A percentile compares a stretch with the other conserved stretches of the same genome.
Evolutionary conservation across 1,139 yeast genomes (phyloP).

Genomic region (Lodderomyces jiufengensis): DNA sequence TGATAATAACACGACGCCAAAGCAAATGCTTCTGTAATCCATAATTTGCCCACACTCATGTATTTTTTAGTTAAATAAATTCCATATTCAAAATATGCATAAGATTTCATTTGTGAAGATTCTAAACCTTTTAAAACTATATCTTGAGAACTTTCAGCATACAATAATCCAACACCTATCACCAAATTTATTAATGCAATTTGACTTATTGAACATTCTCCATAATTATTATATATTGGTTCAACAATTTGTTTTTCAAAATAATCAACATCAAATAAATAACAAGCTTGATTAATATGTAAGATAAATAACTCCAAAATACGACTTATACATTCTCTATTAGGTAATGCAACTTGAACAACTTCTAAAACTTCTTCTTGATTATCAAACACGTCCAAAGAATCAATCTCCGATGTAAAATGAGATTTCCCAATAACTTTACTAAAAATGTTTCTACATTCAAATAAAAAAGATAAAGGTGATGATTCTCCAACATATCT

Average conservation of each 20-base stretch:
- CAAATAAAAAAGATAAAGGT: conserved; percentile 22
- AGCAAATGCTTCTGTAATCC: conserved; percentile 40
- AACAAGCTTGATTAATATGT: conserved; percentile 12
- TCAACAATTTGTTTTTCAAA: conserved; percentile 9
- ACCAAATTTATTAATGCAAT: conserved; percentile 12
- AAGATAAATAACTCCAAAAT: conserved; percentile 9
- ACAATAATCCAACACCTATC: conserved; percentile 13
- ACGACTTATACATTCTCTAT: conserved; percentile 5
- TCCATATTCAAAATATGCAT: conserved; percentile 14
- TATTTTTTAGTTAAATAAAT: conserved; percentile 11
- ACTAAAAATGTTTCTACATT: conserved; percentile 20
- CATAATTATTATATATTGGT: conserved; percentile 11
- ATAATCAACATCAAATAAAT: conserved; percentile 11
- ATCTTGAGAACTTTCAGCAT: conserved; percentile 12
- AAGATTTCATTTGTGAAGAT: conserved; percentile 11
- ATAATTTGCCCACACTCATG: conserved; percentile 20
- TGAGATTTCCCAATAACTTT: conserved; percentile 13
- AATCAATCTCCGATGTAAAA: conserved; percentile 10
- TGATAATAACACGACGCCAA: conserved; percentile 37
- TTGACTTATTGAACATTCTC: conserved; percentile 11
- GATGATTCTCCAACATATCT: conserved; percentile 25
- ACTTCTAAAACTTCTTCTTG: conserved; percentile 11
- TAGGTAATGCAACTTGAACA: conserved; percentile 13
- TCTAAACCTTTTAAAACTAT: conserved; percentile 9
- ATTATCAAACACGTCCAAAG: conserved; percentile 12